These are phyloP conservation scores for Hyaloperonospora arabidopsidis DNA, from an alignment of 352 stramenopile species.

Conservation along the genomic window DNA sequence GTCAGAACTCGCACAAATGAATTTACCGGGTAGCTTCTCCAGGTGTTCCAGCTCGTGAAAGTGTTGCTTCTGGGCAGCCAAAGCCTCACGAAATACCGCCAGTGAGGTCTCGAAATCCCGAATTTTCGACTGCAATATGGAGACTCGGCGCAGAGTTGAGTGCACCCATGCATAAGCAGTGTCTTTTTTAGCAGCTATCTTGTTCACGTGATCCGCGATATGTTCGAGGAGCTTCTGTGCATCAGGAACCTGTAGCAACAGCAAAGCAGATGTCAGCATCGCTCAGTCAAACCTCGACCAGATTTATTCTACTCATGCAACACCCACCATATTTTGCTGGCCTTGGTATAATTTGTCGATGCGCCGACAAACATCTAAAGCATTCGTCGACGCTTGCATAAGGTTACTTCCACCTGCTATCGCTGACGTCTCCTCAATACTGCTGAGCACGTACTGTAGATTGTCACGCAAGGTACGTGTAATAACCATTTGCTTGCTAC, in stretches of 20 bases:
- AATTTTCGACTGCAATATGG: conserved; percentile 76
- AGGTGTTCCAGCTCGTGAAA: conserved; percentile 83
- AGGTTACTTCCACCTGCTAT: conserved; percentile 45
- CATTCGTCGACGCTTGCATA: conserved; percentile 75
- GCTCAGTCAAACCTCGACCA: neutral
- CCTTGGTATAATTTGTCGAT: conserved; percentile 73
- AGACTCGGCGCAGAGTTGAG: conserved; percentile 60
- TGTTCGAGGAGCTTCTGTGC: conserved; percentile 57
- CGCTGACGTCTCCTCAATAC: conserved; percentile 57
- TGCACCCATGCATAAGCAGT: conserved; percentile 54
- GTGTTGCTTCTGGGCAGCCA: conserved; percentile 71
- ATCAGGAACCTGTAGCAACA: conserved; percentile 43
- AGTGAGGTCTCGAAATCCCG: conserved; percentile 86
- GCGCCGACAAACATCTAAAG: conserved; percentile 73
- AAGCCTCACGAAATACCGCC: conserved; percentile 66
- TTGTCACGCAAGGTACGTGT: conserved; percentile 58
- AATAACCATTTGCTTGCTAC: conserved; percentile 43
- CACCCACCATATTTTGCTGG: conserved; percentile 57
- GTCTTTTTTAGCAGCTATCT: conserved; percentile 47
- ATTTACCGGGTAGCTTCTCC: conserved; percentile 67
- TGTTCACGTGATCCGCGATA: conserved; percentile 46
- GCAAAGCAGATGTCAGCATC: conserved; percentile 6
- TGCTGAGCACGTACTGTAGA: conserved; percentile 52
- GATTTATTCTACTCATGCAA: neutral
- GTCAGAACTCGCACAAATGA: neutral